phyloP scores from a whole-genome alignment of 1,284 basidiomycete species.

The Pseudozyma sp. region DNA sequence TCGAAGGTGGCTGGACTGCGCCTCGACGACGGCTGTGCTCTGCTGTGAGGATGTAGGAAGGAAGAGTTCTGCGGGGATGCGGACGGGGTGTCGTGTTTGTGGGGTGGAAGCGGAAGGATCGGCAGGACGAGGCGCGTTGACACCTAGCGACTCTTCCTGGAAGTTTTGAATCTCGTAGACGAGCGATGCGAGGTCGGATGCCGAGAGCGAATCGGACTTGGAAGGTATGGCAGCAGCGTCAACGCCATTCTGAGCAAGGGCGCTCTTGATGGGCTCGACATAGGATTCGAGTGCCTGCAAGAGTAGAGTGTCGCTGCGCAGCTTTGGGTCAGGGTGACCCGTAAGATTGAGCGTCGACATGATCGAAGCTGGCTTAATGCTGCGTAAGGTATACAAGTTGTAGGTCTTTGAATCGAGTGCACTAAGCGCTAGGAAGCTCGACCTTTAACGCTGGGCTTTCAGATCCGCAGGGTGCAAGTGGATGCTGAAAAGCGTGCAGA shows the following conservation, averaged over 20 bases:
- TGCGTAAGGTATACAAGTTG: too few species aligned
- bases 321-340: conserved; percentile 48
- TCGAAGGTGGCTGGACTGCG: conserved; percentile 48
- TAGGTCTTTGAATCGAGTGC: too few species aligned
- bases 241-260: conserved; percentile 25
- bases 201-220: conserved; percentile 31
- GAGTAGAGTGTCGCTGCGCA: conserved; percentile 36
- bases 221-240: conserved; percentile 23
- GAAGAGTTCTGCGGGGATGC: conserved; percentile 61
- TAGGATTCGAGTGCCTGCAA: conserved; percentile 50
- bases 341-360: conserved; percentile 57
- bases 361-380: too few species aligned
- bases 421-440: too few species aligned
- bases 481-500: too few species aligned
- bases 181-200: conserved; percentile 43
- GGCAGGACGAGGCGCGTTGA: conserved; percentile 49
- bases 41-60: conserved; percentile 53
- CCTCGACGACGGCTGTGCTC: conserved; percentile 35
- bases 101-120: conserved; percentile 38
- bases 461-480: neutral
- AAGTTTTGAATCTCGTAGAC: conserved; percentile 54
- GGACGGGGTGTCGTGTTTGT: conserved; percentile 48
- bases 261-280: conserved; percentile 44
- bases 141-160: conserved; percentile 62
- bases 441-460: too few species aligned